Base-by-base conservation (phyloP, 495 filamentous ascomycete species). In the Sphaerosporella brunnea region DNA sequence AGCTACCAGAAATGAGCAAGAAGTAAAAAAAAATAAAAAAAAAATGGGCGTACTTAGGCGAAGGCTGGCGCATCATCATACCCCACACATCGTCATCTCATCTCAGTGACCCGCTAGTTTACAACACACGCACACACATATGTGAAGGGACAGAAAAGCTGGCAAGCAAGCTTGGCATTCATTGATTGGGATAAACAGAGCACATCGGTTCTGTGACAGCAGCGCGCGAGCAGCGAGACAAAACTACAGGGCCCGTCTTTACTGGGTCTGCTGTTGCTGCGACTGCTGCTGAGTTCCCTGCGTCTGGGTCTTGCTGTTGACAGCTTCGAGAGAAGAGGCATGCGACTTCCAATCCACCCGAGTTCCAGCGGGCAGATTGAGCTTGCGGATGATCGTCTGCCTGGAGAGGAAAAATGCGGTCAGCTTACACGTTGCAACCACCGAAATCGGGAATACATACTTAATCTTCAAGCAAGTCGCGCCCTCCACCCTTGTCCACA, bases 381-480 rank as follows among this genome's bases (percentile, higher is more conserved):
- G 77, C 51, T 87, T 70, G 52, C 84, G 82, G 64, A 85, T 92
- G 67, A 97, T 82, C 20, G 82, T 90, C 70, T 96, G 85, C 56
- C 87, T 95, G 49, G 20, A n/a, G n/a, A n/a, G n/a, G 30, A 34
- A 20, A 49, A 26, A 30, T 49, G 21, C 16, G 42, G 24, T 28
- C 45, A 11, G 45, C 26, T 11, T 30, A 20, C 10, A 36, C 28
- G 40, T 2, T 41, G 36, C 36, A 35, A 36, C 28, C 18, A 10
- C 21, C 36, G 19, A 35, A 36, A 18, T 18, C 23, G 38, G 30
- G 51, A 24, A 51, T 25, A 61, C 74, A 56, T 74, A 94, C 84
- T 86, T 78, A 53, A 97, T 93, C 70, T 95, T 96, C 60, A 96
- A 82, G 65, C 93, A 92, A 58, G 84, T 77, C 52, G 84, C 82